These are phyloP conservation scores for Porogramme epimiltina DNA, from an alignment of 1,284 basidiomycete species.

Conservation along the genomic window DNA sequence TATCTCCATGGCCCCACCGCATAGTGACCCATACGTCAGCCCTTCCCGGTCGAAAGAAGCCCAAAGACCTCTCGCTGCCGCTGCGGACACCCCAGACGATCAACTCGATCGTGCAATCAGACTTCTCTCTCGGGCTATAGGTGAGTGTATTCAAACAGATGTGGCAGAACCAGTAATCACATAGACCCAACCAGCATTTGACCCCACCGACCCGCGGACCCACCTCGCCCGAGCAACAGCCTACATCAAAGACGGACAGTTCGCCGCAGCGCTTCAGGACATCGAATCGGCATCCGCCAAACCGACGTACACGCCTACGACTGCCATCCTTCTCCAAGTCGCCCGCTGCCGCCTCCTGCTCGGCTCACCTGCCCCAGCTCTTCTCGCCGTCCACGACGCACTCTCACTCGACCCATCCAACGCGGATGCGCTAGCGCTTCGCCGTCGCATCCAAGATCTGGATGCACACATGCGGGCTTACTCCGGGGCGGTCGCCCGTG, in stretches of 20 bases:
- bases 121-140: slow-evolving; percentile 7
- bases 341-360: slow-evolving; percentile 20
- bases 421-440: slow-evolving; percentile 6
- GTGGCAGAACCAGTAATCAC: background rate
- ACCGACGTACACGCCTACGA: background rate
- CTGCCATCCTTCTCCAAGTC: slow-evolving; percentile 1
- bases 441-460: slow-evolving; percentile 7
- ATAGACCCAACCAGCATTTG: slow-evolving; percentile 1
- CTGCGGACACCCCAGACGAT: no score
- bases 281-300: slow-evolving; percentile 13
- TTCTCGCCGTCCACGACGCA: slow-evolving; percentile 16
- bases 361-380: slow-evolving; percentile 11
- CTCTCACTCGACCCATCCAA: slow-evolving; percentile 8
- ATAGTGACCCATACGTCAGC: no score
- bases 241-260: slow-evolving; percentile 4
- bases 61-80: no score
- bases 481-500: slow-evolving; percentile 10
- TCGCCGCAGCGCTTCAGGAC: slow-evolving; percentile 13
- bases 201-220: background rate
- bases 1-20: no score
- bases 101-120: background rate
- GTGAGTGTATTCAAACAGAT: slow-evolving; percentile 3
- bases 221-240: slow-evolving; percentile 12
- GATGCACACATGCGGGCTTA: slow-evolving; percentile 16
- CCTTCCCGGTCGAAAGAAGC: no score